A percentile compares a stretch with the other conserved stretches of the same genome.
These are phyloP conservation scores for Gelatoporia subvermispora DNA, from an alignment of 768 basidiomycete species.

Conservation along the genomic window DNA sequence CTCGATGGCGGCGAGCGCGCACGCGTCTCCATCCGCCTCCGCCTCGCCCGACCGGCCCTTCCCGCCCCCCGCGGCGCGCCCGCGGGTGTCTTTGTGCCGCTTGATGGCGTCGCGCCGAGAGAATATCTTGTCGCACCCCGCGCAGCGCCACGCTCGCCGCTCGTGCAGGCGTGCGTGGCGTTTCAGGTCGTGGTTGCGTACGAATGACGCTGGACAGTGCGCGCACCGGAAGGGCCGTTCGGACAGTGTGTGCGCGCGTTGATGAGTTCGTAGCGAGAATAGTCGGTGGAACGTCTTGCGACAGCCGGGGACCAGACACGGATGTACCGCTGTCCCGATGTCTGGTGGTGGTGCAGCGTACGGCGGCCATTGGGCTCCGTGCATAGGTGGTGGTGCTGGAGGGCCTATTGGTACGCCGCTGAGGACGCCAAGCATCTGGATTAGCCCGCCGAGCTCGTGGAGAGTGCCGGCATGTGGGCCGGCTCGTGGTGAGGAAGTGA, in stretches of 20 bases:
- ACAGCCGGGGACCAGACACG: constrained; percentile 64
- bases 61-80: constrained; percentile 42
- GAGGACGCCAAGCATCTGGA: constrained; percentile 77
- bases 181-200: constrained; percentile 75
- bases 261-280: constrained; percentile 66
- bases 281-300: constrained; percentile 66
- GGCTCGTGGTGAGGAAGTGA: constrained; percentile 45
- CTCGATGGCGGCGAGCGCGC: constrained; percentile 50
- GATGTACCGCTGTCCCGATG: constrained; percentile 75
- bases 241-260: constrained; percentile 51
- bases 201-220: constrained; percentile 69
- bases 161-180: constrained; percentile 72
- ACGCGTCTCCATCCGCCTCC: constrained; percentile 31
- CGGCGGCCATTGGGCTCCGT: constrained; percentile 12
- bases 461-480: constrained; percentile 48
- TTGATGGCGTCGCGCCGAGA: constrained; percentile 77
- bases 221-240: constrained; percentile 64
- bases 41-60: constrained; percentile 6
- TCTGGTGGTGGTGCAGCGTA: constrained; percentile 25
- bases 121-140: constrained; percentile 69
- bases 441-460: constrained; percentile 76
- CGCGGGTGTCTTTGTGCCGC: constrained; percentile 63
- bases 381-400: constrained; percentile 19
- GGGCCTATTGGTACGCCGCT: constrained; percentile 67
- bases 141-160: constrained; percentile 68